These are phyloP conservation scores for Tillandsia fasciculata DNA, from an alignment of 176 grass and related monocot genomes.

Conservation along the genomic window DNA sequence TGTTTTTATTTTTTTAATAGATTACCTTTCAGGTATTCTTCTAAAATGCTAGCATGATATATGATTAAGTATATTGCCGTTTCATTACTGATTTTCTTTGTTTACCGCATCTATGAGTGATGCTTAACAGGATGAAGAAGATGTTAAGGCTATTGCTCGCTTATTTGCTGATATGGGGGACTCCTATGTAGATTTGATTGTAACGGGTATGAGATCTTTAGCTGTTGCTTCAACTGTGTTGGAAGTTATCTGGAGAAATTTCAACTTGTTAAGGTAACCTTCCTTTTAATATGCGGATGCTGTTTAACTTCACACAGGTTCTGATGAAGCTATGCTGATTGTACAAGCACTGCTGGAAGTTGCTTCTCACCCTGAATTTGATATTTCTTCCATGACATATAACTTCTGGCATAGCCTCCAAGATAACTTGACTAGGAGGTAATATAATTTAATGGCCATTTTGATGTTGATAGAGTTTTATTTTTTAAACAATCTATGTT, in stretches of 20 bases:
- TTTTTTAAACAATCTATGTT: constrained; percentile 14
- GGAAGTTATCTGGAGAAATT: background rate
- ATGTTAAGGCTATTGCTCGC: constrained; percentile 96
- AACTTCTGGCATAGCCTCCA: constrained; percentile 98
- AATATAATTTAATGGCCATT: constrained; percentile 4
- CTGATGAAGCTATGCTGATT: constrained; percentile 80
- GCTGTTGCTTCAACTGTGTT: background rate
- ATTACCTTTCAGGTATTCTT: no score
- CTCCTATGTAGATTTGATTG: constrained; percentile 98
- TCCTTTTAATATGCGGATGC: constrained; percentile 11
- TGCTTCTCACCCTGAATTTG: constrained; percentile 79
- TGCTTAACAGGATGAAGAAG: constrained; percentile 82
- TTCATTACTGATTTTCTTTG: background rate
- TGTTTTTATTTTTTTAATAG: no score
- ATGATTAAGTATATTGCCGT: no score
- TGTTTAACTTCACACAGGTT: constrained; percentile 56
- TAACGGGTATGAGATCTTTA: constrained; percentile 37
- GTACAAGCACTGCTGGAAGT: constrained; percentile 91
- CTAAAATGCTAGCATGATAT: background rate
- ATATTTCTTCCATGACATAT: constrained; percentile 99
- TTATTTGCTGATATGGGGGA: constrained; percentile 98
- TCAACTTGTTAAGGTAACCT: background rate
- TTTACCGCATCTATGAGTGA: constrained; percentile 8
- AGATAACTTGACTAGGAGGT: constrained; percentile 63
- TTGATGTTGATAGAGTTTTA: constrained; percentile 9